Evolutionary conservation across 768 basidiomycete genomes (phyloP).

Genomic region (Tylopilus sp.): DNA sequence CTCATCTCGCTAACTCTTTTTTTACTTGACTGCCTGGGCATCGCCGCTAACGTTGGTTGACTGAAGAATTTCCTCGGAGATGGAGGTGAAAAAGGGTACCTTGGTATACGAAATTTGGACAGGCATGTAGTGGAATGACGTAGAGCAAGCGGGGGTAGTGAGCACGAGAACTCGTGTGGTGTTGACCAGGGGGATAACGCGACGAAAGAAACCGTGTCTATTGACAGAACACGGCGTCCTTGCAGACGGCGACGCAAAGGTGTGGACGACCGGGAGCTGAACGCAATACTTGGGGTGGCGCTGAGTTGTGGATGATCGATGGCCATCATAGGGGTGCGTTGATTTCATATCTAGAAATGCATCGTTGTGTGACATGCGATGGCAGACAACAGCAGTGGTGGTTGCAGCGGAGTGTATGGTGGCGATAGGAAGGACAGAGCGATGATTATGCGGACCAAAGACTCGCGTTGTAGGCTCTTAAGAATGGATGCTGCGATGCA

Average conservation of each 20-base stretch:
- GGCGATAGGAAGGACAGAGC: constrained; percentile 23
- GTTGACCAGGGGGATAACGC: constrained; percentile 2
- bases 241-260: constrained; percentile 2
- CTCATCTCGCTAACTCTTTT: constrained; percentile 22
- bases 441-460: constrained; percentile 8
- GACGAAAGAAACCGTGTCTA: neutral
- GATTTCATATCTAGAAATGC: constrained; percentile 29
- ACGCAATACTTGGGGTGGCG: constrained; percentile 6
- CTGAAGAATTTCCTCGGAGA: constrained; percentile 22
- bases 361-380: constrained; percentile 17
- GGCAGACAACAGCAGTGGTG: constrained; percentile 9
- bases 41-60: constrained; percentile 4
- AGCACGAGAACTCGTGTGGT: constrained; percentile 5
- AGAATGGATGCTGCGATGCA: no score
- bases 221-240: constrained; percentile 1
- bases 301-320: constrained; percentile 15
- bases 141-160: constrained; percentile 2
- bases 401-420: constrained; percentile 8
- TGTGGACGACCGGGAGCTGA: constrained; percentile 13
- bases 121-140: neutral
- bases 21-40: constrained; percentile 14
- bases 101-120: neutral
- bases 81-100: constrained; percentile 2
- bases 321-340: constrained; percentile 22
- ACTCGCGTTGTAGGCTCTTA: constrained; percentile 5